Evolutionary conservation across 352 stramenopile genomes (phyloP).

Genomic region (Blastocystis sp.): DNA sequence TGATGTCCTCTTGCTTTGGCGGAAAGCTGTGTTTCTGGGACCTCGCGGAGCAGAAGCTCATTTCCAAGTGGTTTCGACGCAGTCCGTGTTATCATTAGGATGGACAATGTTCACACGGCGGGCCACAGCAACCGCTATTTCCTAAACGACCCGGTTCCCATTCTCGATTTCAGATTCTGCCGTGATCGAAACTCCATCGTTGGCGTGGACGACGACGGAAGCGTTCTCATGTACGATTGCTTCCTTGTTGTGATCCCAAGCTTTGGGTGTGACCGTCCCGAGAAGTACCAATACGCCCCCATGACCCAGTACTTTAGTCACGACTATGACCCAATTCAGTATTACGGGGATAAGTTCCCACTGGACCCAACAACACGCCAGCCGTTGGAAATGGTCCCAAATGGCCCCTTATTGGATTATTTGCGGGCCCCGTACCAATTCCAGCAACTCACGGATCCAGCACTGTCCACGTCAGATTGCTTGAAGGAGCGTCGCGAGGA

Average conservation of each 20-base stretch:
- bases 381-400: conserved; percentile 15
- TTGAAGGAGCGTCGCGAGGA: neutral
- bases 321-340: conserved; percentile 19
- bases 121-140: conserved; percentile 71
- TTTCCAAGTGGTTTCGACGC: too few species aligned
- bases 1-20: conserved; percentile 41
- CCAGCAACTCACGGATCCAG: conserved; percentile 12
- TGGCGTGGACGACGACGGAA: conserved; percentile 48
- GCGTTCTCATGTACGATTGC: neutral
- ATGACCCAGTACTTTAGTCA: conserved; percentile 53
- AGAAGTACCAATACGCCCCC: conserved; percentile 21
- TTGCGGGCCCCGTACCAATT: conserved; percentile 47
- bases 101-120: conserved; percentile 8
- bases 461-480: neutral
- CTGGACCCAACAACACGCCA: neutral
- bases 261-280: neutral
- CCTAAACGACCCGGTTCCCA: conserved; percentile 41
- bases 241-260: neutral
- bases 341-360: conserved; percentile 17
- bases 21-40: conserved; percentile 70
- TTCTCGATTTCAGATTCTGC: conserved; percentile 25
- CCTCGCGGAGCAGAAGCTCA: neutral
- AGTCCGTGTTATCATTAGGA: too few species aligned
- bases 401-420: conserved; percentile 37
- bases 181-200: neutral